Conservation (phyloP, 1,284 basidiomycete genomes). For the Ustilago xerochloae region DNA sequence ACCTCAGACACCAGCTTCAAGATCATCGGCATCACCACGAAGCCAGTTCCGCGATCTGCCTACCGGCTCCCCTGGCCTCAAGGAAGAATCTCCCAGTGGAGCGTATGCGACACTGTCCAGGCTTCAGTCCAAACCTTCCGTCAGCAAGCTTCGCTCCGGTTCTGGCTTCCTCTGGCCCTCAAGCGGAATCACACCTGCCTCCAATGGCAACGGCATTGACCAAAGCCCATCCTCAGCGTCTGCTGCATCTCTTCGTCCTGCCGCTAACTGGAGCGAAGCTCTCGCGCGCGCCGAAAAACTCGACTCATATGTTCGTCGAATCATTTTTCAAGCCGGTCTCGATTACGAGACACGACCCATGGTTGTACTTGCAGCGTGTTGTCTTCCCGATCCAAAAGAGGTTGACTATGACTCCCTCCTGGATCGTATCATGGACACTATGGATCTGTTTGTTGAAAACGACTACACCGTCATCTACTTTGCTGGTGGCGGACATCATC, state of each 20-base stretch:
- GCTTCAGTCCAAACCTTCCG: slow-evolving; percentile 33
- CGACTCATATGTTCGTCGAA: slow-evolving; percentile 75
- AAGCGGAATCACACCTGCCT: background rate
- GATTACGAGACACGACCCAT: slow-evolving; percentile 89
- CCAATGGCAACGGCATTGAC: background rate
- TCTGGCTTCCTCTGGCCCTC: slow-evolving; percentile 42
- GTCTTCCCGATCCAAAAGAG: slow-evolving; percentile 78
- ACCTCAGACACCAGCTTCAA: slow-evolving; percentile 14
- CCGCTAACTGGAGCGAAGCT: slow-evolving; percentile 64
- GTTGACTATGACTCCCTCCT: slow-evolving; percentile 82
- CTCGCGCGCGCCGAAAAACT: slow-evolving; percentile 51
- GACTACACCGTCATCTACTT: slow-evolving; percentile 88
- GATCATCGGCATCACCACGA: slow-evolving; percentile 17
- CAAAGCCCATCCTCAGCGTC: slow-evolving; percentile 7
- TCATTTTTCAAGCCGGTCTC: slow-evolving; percentile 87
- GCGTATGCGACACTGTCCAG: slow-evolving; percentile 46
- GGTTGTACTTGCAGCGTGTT: slow-evolving; percentile 79
- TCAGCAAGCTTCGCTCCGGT: slow-evolving; percentile 24
- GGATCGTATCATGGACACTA: slow-evolving; percentile 66
- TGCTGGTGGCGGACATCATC: slow-evolving; percentile 79
- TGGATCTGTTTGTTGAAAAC: slow-evolving; percentile 72
- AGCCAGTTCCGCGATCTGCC: slow-evolving; percentile 14
- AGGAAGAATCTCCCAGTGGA: slow-evolving; percentile 29
- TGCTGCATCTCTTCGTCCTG: slow-evolving; percentile 19
- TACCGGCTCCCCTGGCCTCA: slow-evolving; percentile 16